Base-by-base conservation (phyloP, 2,329 filamentous ascomycete genomes). In the Phaeophleospora eucalypticola region DNA sequence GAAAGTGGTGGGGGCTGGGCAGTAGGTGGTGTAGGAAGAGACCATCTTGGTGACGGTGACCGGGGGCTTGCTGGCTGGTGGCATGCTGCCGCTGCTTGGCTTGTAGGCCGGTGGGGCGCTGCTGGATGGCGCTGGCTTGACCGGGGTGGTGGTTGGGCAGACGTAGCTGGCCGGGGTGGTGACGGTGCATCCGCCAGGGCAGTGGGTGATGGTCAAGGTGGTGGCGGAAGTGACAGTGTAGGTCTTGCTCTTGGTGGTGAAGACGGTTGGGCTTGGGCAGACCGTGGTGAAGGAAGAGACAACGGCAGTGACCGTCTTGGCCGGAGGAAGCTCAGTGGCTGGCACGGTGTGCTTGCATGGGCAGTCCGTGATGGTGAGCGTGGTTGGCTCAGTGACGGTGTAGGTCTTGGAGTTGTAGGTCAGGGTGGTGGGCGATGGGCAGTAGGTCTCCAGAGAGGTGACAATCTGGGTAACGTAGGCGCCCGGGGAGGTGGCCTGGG, bases 311-410 rank as follows among this genome's bases (percentile, higher is more conserved):
- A 50, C 45, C 15, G 44, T 41, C 7, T 16, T 10, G 17, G 24
- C 32, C 12, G 36, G 36, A 4, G 40, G 27, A 4, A 42, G 15
- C 4, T 10, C 35, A 17, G 7, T 35, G 36, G 19, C 43, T 20
- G 43, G 27, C 9, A 17, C 40, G 8, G 45, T 48, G 46, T 43
- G 32, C 4, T 45, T 43, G 50, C 48, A 51, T 7, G 58, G 56
- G 54, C 62, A 64, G 57, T 63, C 52, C 43, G 51, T 53, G 43
- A 57, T 48, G 15, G 46, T 56, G 10, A 56, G 20, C n/a, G 52
- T 52, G 38, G 55, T 58, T 32, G 51, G 53, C 35, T 57, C 43
- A 29, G 57, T 44, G 36, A 60, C 53, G 41, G 58, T 59, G 53
- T 58, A 57, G 42, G 58, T 60, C 47, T 51, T 38, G 37, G 50